phyloP scores from a whole-genome alignment of 768 basidiomycete species.

The Asterophora parasitica region DNA sequence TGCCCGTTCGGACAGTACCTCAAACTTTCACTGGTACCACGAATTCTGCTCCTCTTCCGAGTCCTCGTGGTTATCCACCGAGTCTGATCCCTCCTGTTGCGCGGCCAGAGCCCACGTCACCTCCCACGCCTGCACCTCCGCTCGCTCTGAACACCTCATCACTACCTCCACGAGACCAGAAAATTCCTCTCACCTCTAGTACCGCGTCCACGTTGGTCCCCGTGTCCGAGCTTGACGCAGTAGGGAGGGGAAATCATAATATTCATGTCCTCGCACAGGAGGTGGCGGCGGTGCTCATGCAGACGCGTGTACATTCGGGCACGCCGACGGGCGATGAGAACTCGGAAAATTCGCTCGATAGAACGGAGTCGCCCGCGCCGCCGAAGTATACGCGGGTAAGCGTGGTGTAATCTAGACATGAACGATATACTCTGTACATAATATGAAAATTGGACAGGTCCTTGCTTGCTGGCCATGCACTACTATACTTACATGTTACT shows the following conservation, averaged over 20 bases:
- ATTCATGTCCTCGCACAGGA: conserved; percentile 26
- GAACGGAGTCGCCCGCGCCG: conserved; percentile 12
- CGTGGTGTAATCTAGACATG: not conserved
- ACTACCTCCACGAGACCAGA: not conserved
- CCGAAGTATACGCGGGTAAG: conserved; percentile 13
- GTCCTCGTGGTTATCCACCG: too few species aligned
- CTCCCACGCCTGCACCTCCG: not conserved
- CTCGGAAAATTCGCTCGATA: conserved; percentile 3
- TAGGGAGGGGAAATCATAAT: conserved; percentile 3
- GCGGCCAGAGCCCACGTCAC: too few species aligned
- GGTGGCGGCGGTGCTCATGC: conserved; percentile 24
- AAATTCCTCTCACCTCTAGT: not conserved
- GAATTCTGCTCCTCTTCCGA: too few species aligned
- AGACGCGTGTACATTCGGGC: conserved; percentile 11
- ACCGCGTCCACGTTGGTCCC: not conserved
- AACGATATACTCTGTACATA: too few species aligned
- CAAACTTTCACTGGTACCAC: too few species aligned
- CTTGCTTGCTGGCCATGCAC: too few species aligned
- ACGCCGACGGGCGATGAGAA: not conserved
- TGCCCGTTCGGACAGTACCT: too few species aligned
- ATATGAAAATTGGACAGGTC: too few species aligned
- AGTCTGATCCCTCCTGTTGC: too few species aligned
- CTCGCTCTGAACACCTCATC: not conserved
- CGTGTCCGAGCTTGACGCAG: not conserved
- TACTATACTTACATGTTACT: too few species aligned